phyloP scores from a whole-genome alignment of 805 yeast species.

The Myxozyma mucilagina region DNA sequence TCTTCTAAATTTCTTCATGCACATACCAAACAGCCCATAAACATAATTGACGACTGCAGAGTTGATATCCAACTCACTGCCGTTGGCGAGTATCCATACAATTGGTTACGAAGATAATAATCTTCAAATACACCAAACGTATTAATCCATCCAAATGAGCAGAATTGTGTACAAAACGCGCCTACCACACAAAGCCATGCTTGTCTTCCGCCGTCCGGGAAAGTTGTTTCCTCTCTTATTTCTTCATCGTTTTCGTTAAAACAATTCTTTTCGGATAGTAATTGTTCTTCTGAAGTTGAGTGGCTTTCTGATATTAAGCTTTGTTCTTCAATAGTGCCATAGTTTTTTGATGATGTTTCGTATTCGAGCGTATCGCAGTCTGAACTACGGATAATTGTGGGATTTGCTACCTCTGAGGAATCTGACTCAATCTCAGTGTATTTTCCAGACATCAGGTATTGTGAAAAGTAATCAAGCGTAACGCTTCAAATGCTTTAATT shows the following conservation, averaged over 20 bases:
- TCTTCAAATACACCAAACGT: slow-evolving; percentile 37
- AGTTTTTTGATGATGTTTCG: not conserved
- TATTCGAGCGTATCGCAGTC: not conserved
- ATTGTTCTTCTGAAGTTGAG: not conserved
- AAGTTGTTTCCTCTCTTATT: slow-evolving; percentile 6
- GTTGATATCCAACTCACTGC: slow-evolving; percentile 42
- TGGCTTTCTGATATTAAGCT: not conserved
- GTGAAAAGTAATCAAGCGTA: too few species aligned
- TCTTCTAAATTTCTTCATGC: slow-evolving; percentile 26
- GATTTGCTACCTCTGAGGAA: too few species aligned
- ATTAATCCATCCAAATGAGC: slow-evolving; percentile 56
- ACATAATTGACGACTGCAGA: slow-evolving; percentile 37
- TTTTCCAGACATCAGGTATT: too few species aligned
- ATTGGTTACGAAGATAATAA: slow-evolving; percentile 35
- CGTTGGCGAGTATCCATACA: slow-evolving; percentile 34
- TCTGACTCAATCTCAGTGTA: too few species aligned
- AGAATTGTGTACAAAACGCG: slow-evolving; percentile 56
- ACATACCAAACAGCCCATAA: slow-evolving; percentile 34
- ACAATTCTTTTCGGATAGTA: not conserved
- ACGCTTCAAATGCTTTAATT: too few species aligned
- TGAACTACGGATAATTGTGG: not conserved
- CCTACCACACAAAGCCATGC: slow-evolving; percentile 59
- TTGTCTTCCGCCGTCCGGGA: slow-evolving; percentile 56
- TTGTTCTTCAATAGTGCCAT: slow-evolving; percentile 5
- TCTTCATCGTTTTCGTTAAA: not conserved